Evolutionary conservation across 2,329 filamentous ascomycete species (phyloP), one percentile per base, ranked within the genome.

Genomic region (Paracamarosporium sp.): DNA sequence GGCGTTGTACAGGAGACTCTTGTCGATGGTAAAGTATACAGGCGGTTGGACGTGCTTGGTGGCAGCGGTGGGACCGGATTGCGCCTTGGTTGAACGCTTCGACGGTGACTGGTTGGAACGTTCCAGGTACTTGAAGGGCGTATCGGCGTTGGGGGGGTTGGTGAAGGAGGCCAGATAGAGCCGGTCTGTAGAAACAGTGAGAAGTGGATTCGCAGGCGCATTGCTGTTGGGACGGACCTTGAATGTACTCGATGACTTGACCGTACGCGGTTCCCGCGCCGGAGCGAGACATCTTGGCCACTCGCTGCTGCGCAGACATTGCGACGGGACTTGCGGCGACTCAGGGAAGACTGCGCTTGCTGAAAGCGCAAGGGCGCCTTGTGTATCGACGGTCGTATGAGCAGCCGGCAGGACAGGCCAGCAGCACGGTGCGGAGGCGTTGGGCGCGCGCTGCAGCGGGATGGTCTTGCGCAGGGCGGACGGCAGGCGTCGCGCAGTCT

Each of bases 11-110:
- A 97, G 85, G 43, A 99, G 88, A 38, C 84, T 90, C 74, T 96
- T 92, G 75, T 99, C 95, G 66, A 98, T 89, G 50, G 92, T 94
- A 79, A 99, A 99, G 81, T 98, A 99, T 75, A 91, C 93, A 1
- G 95, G 95, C 54, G 88, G 80, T 50, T 80, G 77, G 43, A 76
- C 81, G 65, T 85, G 86, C 52, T 83, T 79, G n/a, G 82, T 78
- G 25, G 77, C 78, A 9, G 82, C 76, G 50, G 81, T 82, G 17
- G 86, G 82, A 22, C 84, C 85, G 30, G 86, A 83, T 57, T 85
- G 86, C 25, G 86, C 84, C 76, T 88, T 84, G 60, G 89, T 86
- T 22, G 88, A 90, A 67, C 86, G 86, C 83, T 93, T 96, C 79
- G 82, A 88, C n/a, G 90, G 90, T 56, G 90, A 92, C 66, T 81